A percentile compares a stretch with the other conserved stretches of the same genome.
These are phyloP conservation scores for Talaromyces albobiverticillius DNA, from an alignment of 2,329 filamentous ascomycete species.

Conservation along the genomic window DNA sequence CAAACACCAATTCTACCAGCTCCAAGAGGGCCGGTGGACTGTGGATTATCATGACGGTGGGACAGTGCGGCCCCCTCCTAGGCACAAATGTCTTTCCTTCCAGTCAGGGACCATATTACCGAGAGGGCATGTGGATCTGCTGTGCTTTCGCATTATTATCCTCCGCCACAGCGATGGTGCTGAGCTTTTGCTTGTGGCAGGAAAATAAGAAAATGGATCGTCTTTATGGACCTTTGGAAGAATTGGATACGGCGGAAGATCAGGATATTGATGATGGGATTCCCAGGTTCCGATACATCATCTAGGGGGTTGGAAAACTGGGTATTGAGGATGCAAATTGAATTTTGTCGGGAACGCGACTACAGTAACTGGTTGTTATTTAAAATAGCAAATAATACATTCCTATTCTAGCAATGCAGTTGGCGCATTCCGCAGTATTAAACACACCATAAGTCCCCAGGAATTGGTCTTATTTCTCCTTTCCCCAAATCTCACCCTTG, in stretches of 20 bases:
- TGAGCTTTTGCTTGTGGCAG: slow-evolving; percentile 2
- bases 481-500: no score
- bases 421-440: no score
- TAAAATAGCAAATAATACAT: no score
- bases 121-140: slow-evolving; percentile 36
- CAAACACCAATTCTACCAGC: slow-evolving; percentile 37
- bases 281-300: background rate
- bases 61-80: slow-evolving; percentile 31
- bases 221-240: slow-evolving; percentile 19
- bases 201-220: slow-evolving; percentile 9
- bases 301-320: no score
- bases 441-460: no score
- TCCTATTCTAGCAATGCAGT: no score
- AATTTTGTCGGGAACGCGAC: no score
- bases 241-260: background rate
- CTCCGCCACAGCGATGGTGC: background rate
- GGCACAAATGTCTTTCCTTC: slow-evolving; percentile 34
- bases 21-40: slow-evolving; percentile 36
- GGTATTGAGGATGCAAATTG: no score
- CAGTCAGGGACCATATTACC: slow-evolving; percentile 32
- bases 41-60: slow-evolving; percentile 37
- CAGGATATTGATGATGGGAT: background rate
- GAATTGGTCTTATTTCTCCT: no score
- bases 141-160: slow-evolving; percentile 24
- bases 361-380: no score